Base-by-base conservation (phyloP, 306 rosid species). In the Betula pendula region DNA sequence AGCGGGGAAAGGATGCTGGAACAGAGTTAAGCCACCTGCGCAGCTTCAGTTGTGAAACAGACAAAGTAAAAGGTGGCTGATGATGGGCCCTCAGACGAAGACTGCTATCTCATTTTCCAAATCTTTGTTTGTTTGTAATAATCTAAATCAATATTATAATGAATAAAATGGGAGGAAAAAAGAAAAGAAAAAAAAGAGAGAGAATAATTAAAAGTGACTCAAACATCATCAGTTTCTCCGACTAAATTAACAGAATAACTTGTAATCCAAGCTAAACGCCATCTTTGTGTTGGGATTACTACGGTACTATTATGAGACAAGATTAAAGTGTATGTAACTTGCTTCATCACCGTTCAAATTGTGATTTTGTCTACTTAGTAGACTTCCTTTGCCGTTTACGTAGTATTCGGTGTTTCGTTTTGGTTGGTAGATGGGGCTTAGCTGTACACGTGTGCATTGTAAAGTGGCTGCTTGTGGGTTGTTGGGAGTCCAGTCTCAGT, bases 41-140 rank as follows among this genome's bases (percentile, higher is more conserved):
- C 86, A 45, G 85, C 50, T 78, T 81, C 86, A 56, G 90, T 78
- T 86, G 90, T 85, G 92, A 89, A 89, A 89, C 89, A 67, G 97
- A 89, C 91, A 88, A 86, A 79, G 78, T 5, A 51, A 86, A 84
- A 73, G 88, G 86, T 70, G 27, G 90, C 78, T 76, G 80, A 79
- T 85, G 84, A 87, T 69, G 85, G 70, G 62, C 72, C 72, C 82
- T 71, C 58, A 80, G 52, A 60, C 25, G 72, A 69, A 76, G 49
- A 80, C 82, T 73, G 71, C 66, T 17, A 31, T 75, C 75, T 65
- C 31, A 74, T 50, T 65, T 47, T 17, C 29, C 66, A 8, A 58
- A 24, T 33, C 8, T 66, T 59, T 24, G 2, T 40, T 35, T 38
- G 20, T 25, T 8, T 19, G 12, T 76, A 19, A 16, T 67, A 45